Base-by-base conservation (phyloP, 1,284 basidiomycete species). In the Naganishia albida region DNA sequence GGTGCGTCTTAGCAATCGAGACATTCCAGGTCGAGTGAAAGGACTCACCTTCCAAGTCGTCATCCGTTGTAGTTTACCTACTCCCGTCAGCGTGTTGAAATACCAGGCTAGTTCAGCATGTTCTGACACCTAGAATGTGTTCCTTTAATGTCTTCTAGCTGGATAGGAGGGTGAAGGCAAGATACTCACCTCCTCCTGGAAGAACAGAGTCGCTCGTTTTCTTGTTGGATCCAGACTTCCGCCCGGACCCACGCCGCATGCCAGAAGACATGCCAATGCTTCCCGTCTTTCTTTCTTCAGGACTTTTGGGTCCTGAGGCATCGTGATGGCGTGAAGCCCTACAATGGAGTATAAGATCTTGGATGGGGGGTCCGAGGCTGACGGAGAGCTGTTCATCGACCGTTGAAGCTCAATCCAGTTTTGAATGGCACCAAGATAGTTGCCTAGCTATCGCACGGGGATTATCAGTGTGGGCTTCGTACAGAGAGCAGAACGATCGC, bases 51-150 rank as follows among this genome's bases (percentile, higher is more conserved):
- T 97, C 93, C 93, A 97, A 0, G 92, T 94, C 1, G 93, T 96
- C 93, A 96, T 95, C 46, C 93, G 81, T 43, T 87, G 84, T 12
- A 98, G 80, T 71, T 87, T 87, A 7, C 93, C 92, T 50, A 95
- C 83, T 0, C 91, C 86, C 0, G 91, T 88, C 44, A 93, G 79
- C 71, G 93, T 95, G 70, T 86, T 90, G 60, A 98, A 77, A 64
- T 93, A 86, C 94, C 94, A 98, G 1, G 88, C 88, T n/a, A 97
- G 81, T 73, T 97, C 92, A 0, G 87, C 83, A 73, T 98, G 94
- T 69, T 89, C 83, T 38, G 83, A 85, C 64, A 95, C 91, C 88
- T 95, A 70, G 23, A 52, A 53, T 15, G 43, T 25, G 3, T 28
- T 16, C 40, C 25, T 10, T 20, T 57, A 34, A 10, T 34, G 6